Evolutionary conservation across 768 basidiomycete species (phyloP).

Genomic region (Naganishia onofrii): DNA sequence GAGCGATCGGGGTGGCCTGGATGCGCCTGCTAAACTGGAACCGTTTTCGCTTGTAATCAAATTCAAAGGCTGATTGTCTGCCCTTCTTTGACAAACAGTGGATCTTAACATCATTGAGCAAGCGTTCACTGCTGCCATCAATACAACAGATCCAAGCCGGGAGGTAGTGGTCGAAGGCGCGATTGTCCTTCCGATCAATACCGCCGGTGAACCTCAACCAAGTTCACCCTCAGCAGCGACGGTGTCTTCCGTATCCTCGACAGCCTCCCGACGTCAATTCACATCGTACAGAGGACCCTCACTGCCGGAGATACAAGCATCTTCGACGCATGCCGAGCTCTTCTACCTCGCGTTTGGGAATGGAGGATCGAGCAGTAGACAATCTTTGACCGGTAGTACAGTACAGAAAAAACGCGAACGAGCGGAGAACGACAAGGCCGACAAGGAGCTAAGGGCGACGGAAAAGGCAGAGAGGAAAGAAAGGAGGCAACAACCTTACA

Average conservation of each 20-base stretch:
- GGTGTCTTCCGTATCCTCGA: not conserved
- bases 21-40: too few species aligned
- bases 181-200: too few species aligned
- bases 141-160: not conserved
- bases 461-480: conserved; percentile 3
- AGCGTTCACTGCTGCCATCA: conserved; percentile 1
- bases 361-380: conserved; percentile 21
- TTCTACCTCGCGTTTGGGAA: conserved; percentile 29
- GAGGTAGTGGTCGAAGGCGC: not conserved
- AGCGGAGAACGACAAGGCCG: conserved; percentile 8
- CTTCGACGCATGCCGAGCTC: conserved; percentile 15
- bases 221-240: not conserved
- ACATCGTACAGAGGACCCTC: conserved; percentile 15
- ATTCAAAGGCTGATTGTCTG: not conserved
- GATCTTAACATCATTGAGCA: conserved; percentile 10
- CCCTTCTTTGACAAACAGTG: not conserved
- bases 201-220: too few species aligned
- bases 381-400: conserved; percentile 14
- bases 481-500: conserved; percentile 2
- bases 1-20: too few species aligned
- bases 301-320: conserved; percentile 10
- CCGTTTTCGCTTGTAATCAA: too few species aligned
- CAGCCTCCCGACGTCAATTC: conserved; percentile 9
- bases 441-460: not conserved
- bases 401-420: conserved; percentile 16